phyloP scores from a whole-genome alignment of 2,329 filamentous ascomycete species.

The Aspergillus calidoustus region DNA sequence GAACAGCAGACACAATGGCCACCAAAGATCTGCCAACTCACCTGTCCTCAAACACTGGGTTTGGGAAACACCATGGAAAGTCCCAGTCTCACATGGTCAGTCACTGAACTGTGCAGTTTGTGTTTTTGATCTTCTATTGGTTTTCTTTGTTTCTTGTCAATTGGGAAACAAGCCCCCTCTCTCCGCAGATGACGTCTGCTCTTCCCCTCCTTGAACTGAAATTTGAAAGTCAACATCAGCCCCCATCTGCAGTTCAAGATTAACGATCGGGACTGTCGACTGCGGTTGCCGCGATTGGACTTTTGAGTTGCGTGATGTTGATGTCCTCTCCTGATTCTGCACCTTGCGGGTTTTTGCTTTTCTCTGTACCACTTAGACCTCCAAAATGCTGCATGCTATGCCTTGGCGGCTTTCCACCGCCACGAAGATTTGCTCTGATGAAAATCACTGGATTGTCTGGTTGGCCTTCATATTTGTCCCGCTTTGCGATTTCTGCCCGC shows the following conservation, averaged over 20 bases:
- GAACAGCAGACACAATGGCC: conserved; percentile 61
- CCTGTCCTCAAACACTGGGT: conserved; percentile 54
- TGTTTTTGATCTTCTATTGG: not conserved
- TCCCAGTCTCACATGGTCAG: conserved; percentile 62
- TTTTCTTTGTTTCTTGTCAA: not conserved
- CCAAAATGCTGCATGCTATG: conserved; percentile 6
- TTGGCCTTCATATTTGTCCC: not conserved
- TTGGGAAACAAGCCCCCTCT: not conserved
- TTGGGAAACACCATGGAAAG: conserved; percentile 59
- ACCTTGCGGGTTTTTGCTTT: not conserved
- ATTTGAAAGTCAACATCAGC: not conserved
- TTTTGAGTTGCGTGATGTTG: not conserved
- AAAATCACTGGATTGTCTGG: not conserved
- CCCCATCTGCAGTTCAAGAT: not conserved
- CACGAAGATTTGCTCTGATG: conserved; percentile 5
- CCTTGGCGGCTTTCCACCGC: not conserved
- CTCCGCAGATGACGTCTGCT: conserved; percentile 9
- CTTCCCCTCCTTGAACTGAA: not conserved
- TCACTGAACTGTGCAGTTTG: conserved; percentile 17
- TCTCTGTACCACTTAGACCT: not conserved
- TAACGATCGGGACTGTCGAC: not conserved
- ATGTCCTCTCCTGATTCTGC: not conserved
- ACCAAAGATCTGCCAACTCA: conserved; percentile 80
- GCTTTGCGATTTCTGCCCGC: not conserved
- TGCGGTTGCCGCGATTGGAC: not conserved